Evolutionary conservation across 331 rosid species (phyloP).

Genomic region (Quercus lobata): DNA sequence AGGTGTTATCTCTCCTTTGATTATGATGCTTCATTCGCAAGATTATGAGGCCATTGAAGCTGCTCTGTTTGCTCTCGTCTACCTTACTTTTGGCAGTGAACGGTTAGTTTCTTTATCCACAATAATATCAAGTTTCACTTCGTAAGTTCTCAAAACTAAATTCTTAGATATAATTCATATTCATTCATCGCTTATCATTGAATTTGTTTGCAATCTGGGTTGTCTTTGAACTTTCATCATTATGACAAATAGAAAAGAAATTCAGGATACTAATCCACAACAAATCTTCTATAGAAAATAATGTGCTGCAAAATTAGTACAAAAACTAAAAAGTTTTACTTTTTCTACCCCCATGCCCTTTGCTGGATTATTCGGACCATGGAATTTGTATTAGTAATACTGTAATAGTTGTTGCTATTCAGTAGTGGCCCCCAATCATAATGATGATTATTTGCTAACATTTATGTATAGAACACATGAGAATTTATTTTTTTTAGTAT

Average conservation of each 20-base stretch:
- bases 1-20: conserved; percentile 49
- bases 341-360: conserved; percentile 18
- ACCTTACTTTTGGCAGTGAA: conserved; percentile 78
- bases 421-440: conserved; percentile 1
- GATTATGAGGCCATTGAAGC: conserved; percentile 57
- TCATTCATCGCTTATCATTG: not conserved
- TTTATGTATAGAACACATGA: conserved; percentile 14
- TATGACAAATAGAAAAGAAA: no score
- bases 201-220: not conserved
- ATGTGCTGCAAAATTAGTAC: not conserved
- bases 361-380: conserved; percentile 29
- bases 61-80: conserved; percentile 62
- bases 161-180: not conserved
- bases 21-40: conserved; percentile 70
- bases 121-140: not conserved
- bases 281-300: not conserved
- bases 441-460: conserved; percentile 24
- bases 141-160: not conserved
- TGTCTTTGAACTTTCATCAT: not conserved
- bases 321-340: conserved; percentile 30
- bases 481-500: conserved; percentile 18
- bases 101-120: conserved; percentile 40
- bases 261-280: not conserved
- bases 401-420: conserved; percentile 27
- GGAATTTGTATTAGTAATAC: conserved; percentile 33